Conservation (phyloP, 768 basidiomycete species). For the Sistotremastrum suecicum region DNA sequence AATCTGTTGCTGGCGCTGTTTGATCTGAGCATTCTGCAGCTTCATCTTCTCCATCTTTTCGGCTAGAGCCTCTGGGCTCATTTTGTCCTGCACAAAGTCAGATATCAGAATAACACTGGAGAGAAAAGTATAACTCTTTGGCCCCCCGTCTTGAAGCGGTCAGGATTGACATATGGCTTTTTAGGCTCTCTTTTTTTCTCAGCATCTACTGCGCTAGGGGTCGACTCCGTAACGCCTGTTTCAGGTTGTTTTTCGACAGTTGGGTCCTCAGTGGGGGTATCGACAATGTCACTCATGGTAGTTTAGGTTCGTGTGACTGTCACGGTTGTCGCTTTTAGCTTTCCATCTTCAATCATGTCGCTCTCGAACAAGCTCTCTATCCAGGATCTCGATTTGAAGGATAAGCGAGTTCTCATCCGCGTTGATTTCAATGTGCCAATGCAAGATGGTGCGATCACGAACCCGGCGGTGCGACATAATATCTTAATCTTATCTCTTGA, state of each 20-base stretch:
- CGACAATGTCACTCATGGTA: slow-evolving; percentile 7
- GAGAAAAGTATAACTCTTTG: slow-evolving; percentile 38
- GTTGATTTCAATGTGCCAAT: slow-evolving; percentile 96
- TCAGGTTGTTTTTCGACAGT: slow-evolving; percentile 10
- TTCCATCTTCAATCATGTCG: slow-evolving; percentile 48
- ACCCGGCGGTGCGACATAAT: slow-evolving; percentile 64
- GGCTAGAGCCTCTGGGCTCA: slow-evolving; percentile 49
- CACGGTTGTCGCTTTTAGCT: slow-evolving; percentile 3
- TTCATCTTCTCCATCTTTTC: slow-evolving; percentile 58
- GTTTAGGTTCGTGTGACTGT: slow-evolving; percentile 5
- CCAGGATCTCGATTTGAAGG: slow-evolving; percentile 78
- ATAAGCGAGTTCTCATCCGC: slow-evolving; percentile 82
- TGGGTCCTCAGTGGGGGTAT: slow-evolving; percentile 9
- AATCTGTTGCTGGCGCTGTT: slow-evolving; percentile 59
- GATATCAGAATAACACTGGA: slow-evolving; percentile 1
- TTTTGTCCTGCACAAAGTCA: slow-evolving; percentile 40
- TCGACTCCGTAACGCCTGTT: neutral
- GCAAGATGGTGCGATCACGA: slow-evolving; percentile 85
- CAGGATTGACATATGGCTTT: slow-evolving; percentile 67
- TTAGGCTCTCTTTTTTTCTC: slow-evolving; percentile 32
- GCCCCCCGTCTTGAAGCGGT: slow-evolving; percentile 76
- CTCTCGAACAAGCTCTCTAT: slow-evolving; percentile 91
- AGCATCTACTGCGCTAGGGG: neutral
- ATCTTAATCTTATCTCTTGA: slow-evolving; percentile 3
- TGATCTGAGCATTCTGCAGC: slow-evolving; percentile 66